A percentile compares a stretch with the other conserved stretches of the same genome.
Evolutionary conservation across 2,329 filamentous ascomycete genomes (phyloP).

Genomic region (Zymoseptoria pseudotritici): DNA sequence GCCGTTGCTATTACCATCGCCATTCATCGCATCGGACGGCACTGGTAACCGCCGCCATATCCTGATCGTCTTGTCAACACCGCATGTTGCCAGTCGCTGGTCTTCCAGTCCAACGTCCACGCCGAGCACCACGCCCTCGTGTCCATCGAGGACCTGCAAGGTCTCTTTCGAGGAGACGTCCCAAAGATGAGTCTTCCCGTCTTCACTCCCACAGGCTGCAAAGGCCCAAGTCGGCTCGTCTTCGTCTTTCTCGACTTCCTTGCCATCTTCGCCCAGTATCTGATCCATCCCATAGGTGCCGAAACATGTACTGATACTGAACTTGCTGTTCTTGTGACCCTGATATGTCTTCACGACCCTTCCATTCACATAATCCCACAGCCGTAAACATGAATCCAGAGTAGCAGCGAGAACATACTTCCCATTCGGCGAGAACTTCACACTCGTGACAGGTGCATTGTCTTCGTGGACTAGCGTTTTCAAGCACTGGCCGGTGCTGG

Average conservation of each 20-base stretch:
- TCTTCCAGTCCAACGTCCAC: conserved; percentile 52
- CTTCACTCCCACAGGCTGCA: conserved; percentile 77
- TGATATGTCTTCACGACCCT: conserved; percentile 95
- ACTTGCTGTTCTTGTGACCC: conserved; percentile 77
- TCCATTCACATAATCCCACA: conserved; percentile 93
- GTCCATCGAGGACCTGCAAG: conserved; percentile 57
- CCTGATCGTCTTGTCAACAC: conserved; percentile 54
- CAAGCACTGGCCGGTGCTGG: conserved; percentile 86
- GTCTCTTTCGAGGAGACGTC: conserved; percentile 80
- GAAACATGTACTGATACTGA: conserved; percentile 78
- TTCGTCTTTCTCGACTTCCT: conserved; percentile 12
- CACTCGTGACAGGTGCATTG: conserved; percentile 79
- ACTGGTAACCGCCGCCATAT: conserved; percentile 46
- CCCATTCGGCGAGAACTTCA: conserved; percentile 90
- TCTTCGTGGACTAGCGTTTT: conserved; percentile 95
- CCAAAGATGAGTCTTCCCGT: conserved; percentile 80
- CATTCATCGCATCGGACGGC: conserved; percentile 4
- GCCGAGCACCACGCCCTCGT: conserved; percentile 52
- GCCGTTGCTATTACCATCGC: background rate
- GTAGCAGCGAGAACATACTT: conserved; percentile 88
- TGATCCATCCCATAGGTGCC: conserved; percentile 51
- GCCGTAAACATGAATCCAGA: conserved; percentile 76
- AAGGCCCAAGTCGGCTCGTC: conserved; percentile 46
- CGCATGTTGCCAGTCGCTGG: conserved; percentile 53
- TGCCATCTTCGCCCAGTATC: conserved; percentile 1